Percentiles rank a stretch among this genome's conserved stretches.
Conservation (phyloP, 1,139 yeast species). For the Meyerozyma sp. region DNA sequence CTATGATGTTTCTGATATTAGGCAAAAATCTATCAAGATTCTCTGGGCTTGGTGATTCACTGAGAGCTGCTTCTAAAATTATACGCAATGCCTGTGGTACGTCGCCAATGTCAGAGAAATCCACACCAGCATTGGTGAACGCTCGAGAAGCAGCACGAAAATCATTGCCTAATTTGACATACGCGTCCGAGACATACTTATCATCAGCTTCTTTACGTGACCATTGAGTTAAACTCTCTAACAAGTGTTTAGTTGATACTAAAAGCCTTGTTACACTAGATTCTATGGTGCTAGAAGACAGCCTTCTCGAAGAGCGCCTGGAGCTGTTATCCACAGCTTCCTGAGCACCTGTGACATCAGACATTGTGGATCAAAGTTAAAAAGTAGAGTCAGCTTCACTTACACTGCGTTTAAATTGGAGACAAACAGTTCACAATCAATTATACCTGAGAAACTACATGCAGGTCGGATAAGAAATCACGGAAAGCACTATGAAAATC, state of each 20-base stretch:
- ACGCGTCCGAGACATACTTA: constrained; percentile 82
- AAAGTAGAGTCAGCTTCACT: background rate
- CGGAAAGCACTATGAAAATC: constrained; percentile 29
- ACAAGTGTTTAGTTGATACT: constrained; percentile 82
- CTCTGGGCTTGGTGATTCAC: constrained; percentile 82
- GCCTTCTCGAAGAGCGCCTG: constrained; percentile 15
- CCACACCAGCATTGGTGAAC: constrained; percentile 63
- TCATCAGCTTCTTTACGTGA: constrained; percentile 76
- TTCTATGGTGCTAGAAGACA: constrained; percentile 62
- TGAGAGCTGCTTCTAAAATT: constrained; percentile 80
- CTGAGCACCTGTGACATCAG: background rate
- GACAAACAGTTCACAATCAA: background rate
- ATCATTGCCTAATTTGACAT: constrained; percentile 90
- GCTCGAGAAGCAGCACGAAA: constrained; percentile 82
- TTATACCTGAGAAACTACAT: background rate
- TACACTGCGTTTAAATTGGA: background rate
- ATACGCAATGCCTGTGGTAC: constrained; percentile 69
- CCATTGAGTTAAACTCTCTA: constrained; percentile 89
- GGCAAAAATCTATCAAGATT: constrained; percentile 80
- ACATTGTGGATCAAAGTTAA: background rate
- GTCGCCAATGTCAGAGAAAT: constrained; percentile 69
- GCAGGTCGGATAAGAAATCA: background rate
- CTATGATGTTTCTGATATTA: constrained; percentile 80
- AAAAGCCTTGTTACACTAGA: constrained; percentile 77
- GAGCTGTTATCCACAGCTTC: background rate